phyloP scores from a whole-genome alignment of 176 grass and related monocot genomes.

The Tillandsia fasciculata region DNA sequence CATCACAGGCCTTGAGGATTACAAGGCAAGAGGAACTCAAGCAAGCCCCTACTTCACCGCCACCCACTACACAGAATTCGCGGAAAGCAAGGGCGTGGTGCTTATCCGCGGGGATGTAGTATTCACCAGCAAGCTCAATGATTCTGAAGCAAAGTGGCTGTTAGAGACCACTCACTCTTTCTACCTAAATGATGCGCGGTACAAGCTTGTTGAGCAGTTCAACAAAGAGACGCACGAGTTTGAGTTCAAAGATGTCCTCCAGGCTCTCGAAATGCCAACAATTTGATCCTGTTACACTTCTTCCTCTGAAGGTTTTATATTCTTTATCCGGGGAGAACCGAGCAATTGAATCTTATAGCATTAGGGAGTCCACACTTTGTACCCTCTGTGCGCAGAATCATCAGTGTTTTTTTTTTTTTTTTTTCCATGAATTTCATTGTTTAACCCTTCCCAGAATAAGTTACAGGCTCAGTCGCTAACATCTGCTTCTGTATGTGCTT shows the following conservation, averaged over 20 bases:
- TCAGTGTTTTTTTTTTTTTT: no score
- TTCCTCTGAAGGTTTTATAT: not conserved
- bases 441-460: no score
- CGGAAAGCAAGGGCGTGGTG: constrained; percentile 66
- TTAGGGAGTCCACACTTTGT: no score
- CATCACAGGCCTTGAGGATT: constrained; percentile 94
- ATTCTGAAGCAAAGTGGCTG: constrained; percentile 74
- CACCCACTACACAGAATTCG: constrained; percentile 71
- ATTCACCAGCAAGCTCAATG: constrained; percentile 78
- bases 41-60: constrained; percentile 81
- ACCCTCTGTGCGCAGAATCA: no score
- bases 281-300: constrained; percentile 30
- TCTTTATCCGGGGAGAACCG: not conserved
- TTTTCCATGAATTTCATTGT: no score
- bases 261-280: constrained; percentile 76
- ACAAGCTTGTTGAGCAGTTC: constrained; percentile 79
- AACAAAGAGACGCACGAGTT: constrained; percentile 82
- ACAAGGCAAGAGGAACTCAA: constrained; percentile 93
- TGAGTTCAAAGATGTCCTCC: constrained; percentile 77
- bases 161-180: constrained; percentile 73
- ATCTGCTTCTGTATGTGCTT: no score
- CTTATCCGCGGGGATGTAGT: constrained; percentile 81
- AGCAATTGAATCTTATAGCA: not conserved
- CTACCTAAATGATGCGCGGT: constrained; percentile 75
- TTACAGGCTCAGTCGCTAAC: no score